Conservation (phyloP, 2,329 filamentous ascomycete genomes). For the Catunica adiposa region DNA sequence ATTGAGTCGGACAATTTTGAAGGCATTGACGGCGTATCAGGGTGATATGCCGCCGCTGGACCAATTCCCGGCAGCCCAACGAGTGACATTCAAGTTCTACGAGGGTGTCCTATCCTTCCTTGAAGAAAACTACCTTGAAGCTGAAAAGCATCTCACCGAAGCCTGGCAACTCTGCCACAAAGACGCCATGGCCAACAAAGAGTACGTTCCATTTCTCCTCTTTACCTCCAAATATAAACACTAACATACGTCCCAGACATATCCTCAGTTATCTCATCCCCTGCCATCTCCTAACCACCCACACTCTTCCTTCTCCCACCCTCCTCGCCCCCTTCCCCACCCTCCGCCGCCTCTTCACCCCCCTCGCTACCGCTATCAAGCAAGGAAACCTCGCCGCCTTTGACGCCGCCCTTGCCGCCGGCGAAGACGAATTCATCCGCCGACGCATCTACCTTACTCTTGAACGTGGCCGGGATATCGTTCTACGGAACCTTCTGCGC, state of each 20-base stretch:
- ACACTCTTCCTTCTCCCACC: constrained; percentile 58
- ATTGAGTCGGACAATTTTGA: constrained; percentile 80
- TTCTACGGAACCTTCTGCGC: constrained; percentile 75
- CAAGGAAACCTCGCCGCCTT: constrained; percentile 70
- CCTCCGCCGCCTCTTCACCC: constrained; percentile 62
- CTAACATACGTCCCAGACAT: constrained; percentile 21
- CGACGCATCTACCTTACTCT: constrained; percentile 87
- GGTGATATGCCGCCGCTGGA: constrained; percentile 68
- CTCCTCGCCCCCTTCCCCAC: constrained; percentile 61
- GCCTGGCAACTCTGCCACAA: constrained; percentile 73
- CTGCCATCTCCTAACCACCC: constrained; percentile 74
- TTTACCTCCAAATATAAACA: background rate
- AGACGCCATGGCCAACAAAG: constrained; percentile 56
- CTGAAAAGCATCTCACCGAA: constrained; percentile 62
- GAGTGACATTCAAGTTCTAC: constrained; percentile 94
- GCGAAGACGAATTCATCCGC: constrained; percentile 86
- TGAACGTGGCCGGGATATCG: constrained; percentile 80
- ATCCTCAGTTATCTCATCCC: constrained; percentile 93
- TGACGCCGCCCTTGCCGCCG: constrained; percentile 60
- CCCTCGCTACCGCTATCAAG: constrained; percentile 64
- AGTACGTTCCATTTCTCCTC: constrained; percentile 35
- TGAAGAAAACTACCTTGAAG: constrained; percentile 80
- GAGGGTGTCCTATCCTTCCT: constrained; percentile 84
- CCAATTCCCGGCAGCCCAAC: constrained; percentile 72
- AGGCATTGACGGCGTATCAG: constrained; percentile 58